Evolutionary conservation across 192 early-diverging fungal species (phyloP), one percentile per base, ranked within the genome.

Genomic region (Cetraspora pellucida): DNA sequence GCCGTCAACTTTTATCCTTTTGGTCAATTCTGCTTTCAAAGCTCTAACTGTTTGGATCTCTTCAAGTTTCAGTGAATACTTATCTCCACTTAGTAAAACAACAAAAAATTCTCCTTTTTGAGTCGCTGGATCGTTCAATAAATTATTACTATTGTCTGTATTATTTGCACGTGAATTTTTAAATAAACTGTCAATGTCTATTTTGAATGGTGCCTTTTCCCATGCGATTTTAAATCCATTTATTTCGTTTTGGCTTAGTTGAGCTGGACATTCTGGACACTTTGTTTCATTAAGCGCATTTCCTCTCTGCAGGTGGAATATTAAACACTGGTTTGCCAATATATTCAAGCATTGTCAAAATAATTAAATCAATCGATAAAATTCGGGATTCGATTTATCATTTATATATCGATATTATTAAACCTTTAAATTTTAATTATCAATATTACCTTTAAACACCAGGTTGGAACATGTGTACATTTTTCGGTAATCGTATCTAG

Each of bases 381-480:
- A 37, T 37, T 37, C 37, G 37, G 7, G 37, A 37, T 37, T 37
- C 37, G 37, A 37, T 37, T 37, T 37, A 37, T 37, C 4, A 2
- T 37, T 37, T 37, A 37, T 37, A 6, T 37, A 37, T 37, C 37
- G 37, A 2, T 37, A 37, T n/a, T n/a, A n/a, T n/a, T n/a, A n/a
- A n/a, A 37, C 3, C 7, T 37, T 37, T 37, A 37, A 37, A 37
- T 37, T 37, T 7, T 37, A 37, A 37, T 37, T 37, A 37, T 37
- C 37, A 37, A 52, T 28, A 14, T 71, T 77, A 77, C 76, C 64
- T 44, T 23, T 23, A 77, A 44, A 43, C 76, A 77, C n/a, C 43
- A 45, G 58, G 69, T 54, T n/a, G 76, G 10, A 55, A 77, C 31
- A 19, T 77, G 76, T 27, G 11, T n/a, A 21, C 76, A 77, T 10